A percentile compares a stretch with the other conserved stretches of the same genome.
Conservation (phyloP, 1,284 basidiomycete species). For the Heterobasidion occidentale region DNA sequence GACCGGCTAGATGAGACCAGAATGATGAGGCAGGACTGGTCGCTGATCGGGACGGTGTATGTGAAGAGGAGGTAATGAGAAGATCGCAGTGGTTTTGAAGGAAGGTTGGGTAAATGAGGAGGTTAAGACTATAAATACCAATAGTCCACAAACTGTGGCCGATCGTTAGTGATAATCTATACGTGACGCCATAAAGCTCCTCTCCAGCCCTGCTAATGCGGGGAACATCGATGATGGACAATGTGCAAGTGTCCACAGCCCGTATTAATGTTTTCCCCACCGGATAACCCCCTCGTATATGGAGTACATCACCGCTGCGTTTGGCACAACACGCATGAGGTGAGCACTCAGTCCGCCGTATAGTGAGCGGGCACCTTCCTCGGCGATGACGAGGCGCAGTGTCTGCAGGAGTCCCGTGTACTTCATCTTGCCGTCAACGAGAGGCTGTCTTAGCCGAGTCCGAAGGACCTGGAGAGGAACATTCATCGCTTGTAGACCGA, state of each 20-base stretch:
- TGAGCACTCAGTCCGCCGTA: constrained; percentile 95
- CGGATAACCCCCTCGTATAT: constrained; percentile 73
- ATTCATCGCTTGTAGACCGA: not conserved
- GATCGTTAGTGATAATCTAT: not conserved
- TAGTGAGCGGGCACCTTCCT: constrained; percentile 82
- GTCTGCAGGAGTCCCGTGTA: constrained; percentile 89
- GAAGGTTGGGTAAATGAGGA: no score
- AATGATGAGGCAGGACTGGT: not conserved
- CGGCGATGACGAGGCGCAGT: constrained; percentile 76
- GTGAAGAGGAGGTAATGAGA: no score
- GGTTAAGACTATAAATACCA: not conserved
- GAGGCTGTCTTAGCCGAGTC: constrained; percentile 86
- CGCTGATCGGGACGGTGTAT: not conserved
- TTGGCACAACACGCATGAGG: constrained; percentile 94
- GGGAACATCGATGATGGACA: no score
- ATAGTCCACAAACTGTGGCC: not conserved
- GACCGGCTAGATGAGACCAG: not conserved
- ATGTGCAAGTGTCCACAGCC: not conserved
- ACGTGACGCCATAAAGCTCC: not conserved
- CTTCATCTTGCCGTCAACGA: constrained; percentile 65
- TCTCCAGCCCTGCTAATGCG: not conserved
- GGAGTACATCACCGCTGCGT: constrained; percentile 94
- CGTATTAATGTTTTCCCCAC: constrained; percentile 30
- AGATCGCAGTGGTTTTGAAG: not conserved
- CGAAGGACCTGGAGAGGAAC: constrained; percentile 63